Evolutionary conservation across 2,329 filamentous ascomycete species (phyloP).

Genomic region (Monilinia polystroma): DNA sequence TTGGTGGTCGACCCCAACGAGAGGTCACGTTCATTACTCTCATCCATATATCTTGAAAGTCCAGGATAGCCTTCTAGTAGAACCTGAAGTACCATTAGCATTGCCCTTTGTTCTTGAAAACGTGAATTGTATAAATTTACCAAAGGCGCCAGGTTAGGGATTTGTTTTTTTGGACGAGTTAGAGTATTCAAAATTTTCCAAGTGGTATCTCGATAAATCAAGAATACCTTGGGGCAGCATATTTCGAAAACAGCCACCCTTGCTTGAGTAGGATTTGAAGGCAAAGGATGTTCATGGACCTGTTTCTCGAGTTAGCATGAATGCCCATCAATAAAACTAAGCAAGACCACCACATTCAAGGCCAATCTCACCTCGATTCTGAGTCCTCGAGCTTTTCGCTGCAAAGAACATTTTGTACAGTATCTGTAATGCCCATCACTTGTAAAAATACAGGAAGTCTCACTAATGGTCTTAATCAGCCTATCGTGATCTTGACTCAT

Average conservation of each 20-base stretch:
- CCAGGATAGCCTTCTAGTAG: constrained; percentile 6
- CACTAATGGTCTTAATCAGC: background rate
- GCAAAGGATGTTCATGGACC: background rate
- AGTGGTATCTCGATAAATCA: background rate
- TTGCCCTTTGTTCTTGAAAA: background rate
- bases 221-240: background rate
- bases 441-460: too few species aligned
- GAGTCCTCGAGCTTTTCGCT: background rate
- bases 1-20: constrained; percentile 40
- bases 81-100: background rate
- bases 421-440: background rate
- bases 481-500: background rate
- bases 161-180: background rate
- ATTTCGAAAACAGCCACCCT: background rate
- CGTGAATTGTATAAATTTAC: background rate
- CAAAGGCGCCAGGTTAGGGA: background rate
- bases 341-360: too few species aligned
- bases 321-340: too few species aligned
- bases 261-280: background rate
- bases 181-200: background rate
- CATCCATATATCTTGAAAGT: background rate
- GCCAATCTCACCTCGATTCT: background rate
- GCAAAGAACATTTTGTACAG: background rate
- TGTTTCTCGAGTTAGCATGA: background rate
- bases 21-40: constrained; percentile 21